Evolutionary conservation across 2,329 filamentous ascomycete species (phyloP), one percentile per base, ranked within the genome.

Genomic region (Gaeumannomyces tritici): DNA sequence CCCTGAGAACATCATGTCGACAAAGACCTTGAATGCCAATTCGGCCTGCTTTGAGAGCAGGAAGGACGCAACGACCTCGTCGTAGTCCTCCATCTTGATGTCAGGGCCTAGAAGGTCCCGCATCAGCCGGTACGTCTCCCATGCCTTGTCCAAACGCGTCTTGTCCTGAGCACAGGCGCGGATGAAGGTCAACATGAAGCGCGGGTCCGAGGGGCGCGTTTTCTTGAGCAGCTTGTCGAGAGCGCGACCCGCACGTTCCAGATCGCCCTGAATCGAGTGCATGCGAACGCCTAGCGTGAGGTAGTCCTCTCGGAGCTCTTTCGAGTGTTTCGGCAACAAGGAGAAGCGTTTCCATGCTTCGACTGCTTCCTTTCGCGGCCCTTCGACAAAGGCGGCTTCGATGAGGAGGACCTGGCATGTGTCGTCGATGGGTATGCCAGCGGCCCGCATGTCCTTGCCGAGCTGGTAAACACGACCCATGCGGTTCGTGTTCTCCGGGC

Each of bases 1-100:
- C 6, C 82, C 82, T 4, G 83, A 82, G 63, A 85, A 84, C 86
- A 96, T 92, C 91, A 96, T 96, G 72, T 96, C 91, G 67, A 89
- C 90, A 73, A 96, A 96, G 0, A 91, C 85, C 61, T 85, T 84
- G 62, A 93, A 80, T 0, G 90, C 90, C 64, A 87, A 81, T 64
- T 89, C 83, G 7, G 84, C 79, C 63, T 87, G 80, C 61, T 85
- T 83, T 8, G 84, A 81, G 27, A 86, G 79, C 29, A 96, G 75
- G 69, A 96, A 90, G 57, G 83, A 83, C 26, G 88, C 81, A 58
- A 89, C 86, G 47, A 93, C 81, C 64, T 83, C 78, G 71, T 96
- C 91, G 68, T 93, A 96, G 70, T 96, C 89, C 24, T 85, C 76
- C 69, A 93, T 86, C 3, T 79, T 83, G 76, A 92, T 88, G 0